Percentiles rank a stretch among this genome's conserved stretches.
Evolutionary conservation across 2,329 filamentous ascomycete species (phyloP).

Genomic region (Cyphellophora attinorum): DNA sequence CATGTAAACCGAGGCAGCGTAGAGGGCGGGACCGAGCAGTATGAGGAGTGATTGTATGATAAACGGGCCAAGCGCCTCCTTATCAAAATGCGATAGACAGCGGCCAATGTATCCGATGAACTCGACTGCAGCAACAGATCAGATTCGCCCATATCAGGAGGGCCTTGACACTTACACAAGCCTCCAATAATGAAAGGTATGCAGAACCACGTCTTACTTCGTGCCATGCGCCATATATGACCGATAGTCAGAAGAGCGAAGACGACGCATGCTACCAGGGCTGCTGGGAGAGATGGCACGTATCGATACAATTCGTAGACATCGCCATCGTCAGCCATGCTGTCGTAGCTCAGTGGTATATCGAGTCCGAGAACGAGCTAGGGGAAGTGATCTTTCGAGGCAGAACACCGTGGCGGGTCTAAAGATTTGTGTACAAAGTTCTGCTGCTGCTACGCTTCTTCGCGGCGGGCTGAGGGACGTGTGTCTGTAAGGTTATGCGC

Average conservation of each 20-base stretch:
- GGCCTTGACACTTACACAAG: neutral
- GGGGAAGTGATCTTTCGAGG: no score
- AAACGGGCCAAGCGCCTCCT: conserved; percentile 21
- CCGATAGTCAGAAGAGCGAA: neutral
- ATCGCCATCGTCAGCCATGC: no score
- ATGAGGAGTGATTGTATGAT: conserved; percentile 29
- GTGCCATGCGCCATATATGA: neutral
- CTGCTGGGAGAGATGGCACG: neutral
- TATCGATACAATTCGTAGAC: neutral
- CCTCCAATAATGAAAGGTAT: neutral
- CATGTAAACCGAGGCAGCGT: conserved; percentile 32
- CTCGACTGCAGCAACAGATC: conserved; percentile 7
- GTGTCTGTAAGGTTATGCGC: no score
- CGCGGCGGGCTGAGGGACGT: no score
- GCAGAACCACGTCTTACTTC: neutral
- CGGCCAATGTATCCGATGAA: conserved; percentile 27
- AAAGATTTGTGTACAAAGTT: no score
- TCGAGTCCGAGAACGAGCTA: no score
- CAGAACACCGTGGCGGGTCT: no score
- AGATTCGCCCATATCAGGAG: neutral
- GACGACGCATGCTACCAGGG: neutral
- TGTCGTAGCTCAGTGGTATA: no score
- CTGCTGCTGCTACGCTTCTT: no score
- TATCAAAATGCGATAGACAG: conserved; percentile 23
- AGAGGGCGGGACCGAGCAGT: conserved; percentile 30